A percentile compares a stretch with the other conserved stretches of the same genome.
Evolutionary conservation across 1,139 yeast genomes (phyloP).

Genomic region (Dujonia santamariae): DNA sequence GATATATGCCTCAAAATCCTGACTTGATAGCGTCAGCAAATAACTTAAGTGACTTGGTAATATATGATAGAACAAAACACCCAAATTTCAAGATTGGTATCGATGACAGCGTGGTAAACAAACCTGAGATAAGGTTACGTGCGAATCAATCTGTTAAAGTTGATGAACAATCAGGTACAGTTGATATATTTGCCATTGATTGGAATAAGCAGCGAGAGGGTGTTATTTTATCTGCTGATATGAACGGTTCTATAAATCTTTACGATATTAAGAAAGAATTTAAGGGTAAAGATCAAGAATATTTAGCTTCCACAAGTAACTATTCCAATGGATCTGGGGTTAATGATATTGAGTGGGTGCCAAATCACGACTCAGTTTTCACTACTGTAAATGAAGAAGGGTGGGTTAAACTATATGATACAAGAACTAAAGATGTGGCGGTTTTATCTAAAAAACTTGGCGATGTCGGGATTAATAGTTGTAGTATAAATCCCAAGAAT

Average conservation of each 20-base stretch:
- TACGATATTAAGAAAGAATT: conserved; percentile 30
- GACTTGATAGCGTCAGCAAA: conserved; percentile 42
- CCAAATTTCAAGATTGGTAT: conserved; percentile 33
- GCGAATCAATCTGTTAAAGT: conserved; percentile 2
- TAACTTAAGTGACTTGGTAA: conserved; percentile 36
- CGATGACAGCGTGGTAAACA: conserved; percentile 27
- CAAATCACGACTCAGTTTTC: conserved; percentile 55
- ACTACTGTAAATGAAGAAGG: conserved; percentile 59
- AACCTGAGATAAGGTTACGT: conserved; percentile 28
- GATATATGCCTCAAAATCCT: conserved; percentile 45
- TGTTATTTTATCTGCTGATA: conserved; percentile 30
- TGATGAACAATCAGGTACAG: not conserved
- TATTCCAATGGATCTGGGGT: conserved; percentile 34
- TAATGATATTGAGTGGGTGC: conserved; percentile 63
- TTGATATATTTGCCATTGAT: conserved; percentile 37
- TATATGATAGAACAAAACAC: conserved; percentile 54
- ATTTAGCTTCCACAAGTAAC: conserved; percentile 8
- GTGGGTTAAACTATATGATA: conserved; percentile 47
- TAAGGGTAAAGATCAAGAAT: conserved; percentile 11
- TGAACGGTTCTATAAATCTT: conserved; percentile 33
- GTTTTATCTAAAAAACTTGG: conserved; percentile 24
- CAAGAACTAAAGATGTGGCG: conserved; percentile 24
- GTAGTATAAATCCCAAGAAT: conserved; percentile 61
- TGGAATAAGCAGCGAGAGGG: conserved; percentile 45
- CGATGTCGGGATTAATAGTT: conserved; percentile 54